Base-by-base conservation (phyloP, 2,329 filamentous ascomycete species). In the Aspergillus transmontanensis region DNA sequence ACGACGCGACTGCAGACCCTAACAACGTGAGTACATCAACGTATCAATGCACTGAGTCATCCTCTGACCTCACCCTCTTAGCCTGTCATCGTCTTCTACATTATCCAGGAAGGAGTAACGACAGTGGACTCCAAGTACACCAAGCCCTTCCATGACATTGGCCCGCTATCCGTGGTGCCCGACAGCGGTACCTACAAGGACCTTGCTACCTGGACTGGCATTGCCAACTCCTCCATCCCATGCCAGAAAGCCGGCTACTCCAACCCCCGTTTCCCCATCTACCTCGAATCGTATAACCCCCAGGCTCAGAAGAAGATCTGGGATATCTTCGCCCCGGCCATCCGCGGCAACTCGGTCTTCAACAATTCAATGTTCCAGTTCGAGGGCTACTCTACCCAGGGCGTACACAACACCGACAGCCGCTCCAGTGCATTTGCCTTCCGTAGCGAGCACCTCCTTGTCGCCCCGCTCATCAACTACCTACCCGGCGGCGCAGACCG, bases 361-460 rank as follows among this genome's bases (percentile, higher is more conserved):
- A 77, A 76, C 57, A 68, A 76, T 65, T 80, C 80, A 1, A 74
- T 86, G 51, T 83, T 86, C 74, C 82, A 86, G 80, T 84, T 87
- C 59, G 85, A 88, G 68, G 82, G 82, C 5, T 87, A 87, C 72
- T 79, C 84, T 1, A 73, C 71, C 7, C 71, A 80, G 26, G 85
- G 80, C 1, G 79, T 87, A 2, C 69, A 78, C 58, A 73, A 71
- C 0, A 68, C 83, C 43, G 64, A 71, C 53, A 67, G 64, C 30
- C 69, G 71, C 10, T 75, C 78, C 1, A 77, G 79, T 3, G 83
- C 84, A 1, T 86, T 80, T 62, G 77, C 83, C 21, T 80, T 79
- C 72, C 80, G 84, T 2, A 65, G 71, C 2, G 79, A 82, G 58
- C 80, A 82, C 66, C 66, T 85, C 10, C 78, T 84, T 39, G 63